These are phyloP conservation scores for Daldinia sp. DNA, from an alignment of 2,329 filamentous ascomycete species.

Conservation along the genomic window DNA sequence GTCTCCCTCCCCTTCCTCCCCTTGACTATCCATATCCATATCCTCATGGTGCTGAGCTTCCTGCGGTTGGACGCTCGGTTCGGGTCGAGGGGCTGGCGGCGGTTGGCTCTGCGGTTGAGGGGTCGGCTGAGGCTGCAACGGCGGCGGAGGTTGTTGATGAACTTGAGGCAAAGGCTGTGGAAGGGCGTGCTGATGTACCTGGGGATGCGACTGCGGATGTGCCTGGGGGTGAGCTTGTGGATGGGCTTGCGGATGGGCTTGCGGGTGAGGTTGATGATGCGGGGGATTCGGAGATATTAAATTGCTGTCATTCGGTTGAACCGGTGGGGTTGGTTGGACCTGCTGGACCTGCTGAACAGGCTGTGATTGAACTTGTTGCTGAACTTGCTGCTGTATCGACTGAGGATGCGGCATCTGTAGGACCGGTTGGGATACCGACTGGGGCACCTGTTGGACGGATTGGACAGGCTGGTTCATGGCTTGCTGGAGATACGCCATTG, in stretches of 20 bases:
- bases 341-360: conserved; percentile 46
- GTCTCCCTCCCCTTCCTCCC: conserved; percentile 60
- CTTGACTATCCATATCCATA: conserved; percentile 66
- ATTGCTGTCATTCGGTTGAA: conserved; percentile 50
- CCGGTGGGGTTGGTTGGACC: conserved; percentile 48
- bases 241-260: conserved; percentile 44
- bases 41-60: conserved; percentile 60
- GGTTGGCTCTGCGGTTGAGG: conserved; percentile 48
- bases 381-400: conserved; percentile 48
- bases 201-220: conserved; percentile 37
- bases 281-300: conserved; percentile 51
- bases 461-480: conserved; percentile 51
- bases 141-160: conserved; percentile 49
- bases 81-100: conserved; percentile 48
- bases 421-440: conserved; percentile 45
- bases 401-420: conserved; percentile 52
- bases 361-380: conserved; percentile 44
- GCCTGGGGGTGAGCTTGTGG: conserved; percentile 34
- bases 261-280: conserved; percentile 46
- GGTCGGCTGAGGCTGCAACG: conserved; percentile 47
- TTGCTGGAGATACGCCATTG: conserved; percentile 52
- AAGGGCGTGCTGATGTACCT: conserved; percentile 43
- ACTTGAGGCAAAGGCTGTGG: conserved; percentile 49
- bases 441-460: conserved; percentile 52
- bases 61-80: conserved; percentile 50